Evolutionary conservation across 257 asterid genomes (phyloP).

Genomic region (Solanum appendiculatum): DNA sequence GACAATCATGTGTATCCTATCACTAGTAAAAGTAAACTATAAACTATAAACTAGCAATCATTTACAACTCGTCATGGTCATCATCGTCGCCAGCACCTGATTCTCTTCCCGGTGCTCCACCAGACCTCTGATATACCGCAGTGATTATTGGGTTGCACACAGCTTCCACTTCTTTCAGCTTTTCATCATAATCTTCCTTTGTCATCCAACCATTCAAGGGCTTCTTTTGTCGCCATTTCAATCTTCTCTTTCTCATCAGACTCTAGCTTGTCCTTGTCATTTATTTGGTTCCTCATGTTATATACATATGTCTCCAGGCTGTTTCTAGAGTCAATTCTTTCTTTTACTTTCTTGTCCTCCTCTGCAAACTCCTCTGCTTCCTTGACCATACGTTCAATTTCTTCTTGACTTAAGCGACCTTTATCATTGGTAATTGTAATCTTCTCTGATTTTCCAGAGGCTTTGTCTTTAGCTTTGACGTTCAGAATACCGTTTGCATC

Average conservation of each 20-base stretch:
- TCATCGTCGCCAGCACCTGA: too few species aligned
- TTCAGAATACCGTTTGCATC: neutral
- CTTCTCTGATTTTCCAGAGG: neutral
- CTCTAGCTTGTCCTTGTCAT: too few species aligned
- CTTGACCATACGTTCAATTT: neutral
- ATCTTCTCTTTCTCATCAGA: too few species aligned
- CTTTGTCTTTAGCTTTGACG: neutral
- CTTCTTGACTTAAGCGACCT: neutral
- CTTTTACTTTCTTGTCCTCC: neutral
- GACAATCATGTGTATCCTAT: neutral
- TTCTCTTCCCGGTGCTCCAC: too few species aligned
- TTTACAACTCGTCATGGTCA: neutral
- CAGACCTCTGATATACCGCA: too few species aligned
- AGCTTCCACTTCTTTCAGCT: too few species aligned
- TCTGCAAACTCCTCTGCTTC: neutral
- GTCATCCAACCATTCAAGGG: too few species aligned
- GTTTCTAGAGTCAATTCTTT: neutral
- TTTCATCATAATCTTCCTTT: too few species aligned
- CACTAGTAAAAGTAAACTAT: neutral
- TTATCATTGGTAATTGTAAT: neutral
- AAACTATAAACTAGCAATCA: neutral
- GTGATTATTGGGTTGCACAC: too few species aligned
- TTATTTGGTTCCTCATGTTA: neutral
- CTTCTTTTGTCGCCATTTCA: too few species aligned
- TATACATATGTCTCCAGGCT: neutral